Evolutionary conservation across 176 grass and related monocot genomes (phyloP).

Genomic region (Carex myosuroides): DNA sequence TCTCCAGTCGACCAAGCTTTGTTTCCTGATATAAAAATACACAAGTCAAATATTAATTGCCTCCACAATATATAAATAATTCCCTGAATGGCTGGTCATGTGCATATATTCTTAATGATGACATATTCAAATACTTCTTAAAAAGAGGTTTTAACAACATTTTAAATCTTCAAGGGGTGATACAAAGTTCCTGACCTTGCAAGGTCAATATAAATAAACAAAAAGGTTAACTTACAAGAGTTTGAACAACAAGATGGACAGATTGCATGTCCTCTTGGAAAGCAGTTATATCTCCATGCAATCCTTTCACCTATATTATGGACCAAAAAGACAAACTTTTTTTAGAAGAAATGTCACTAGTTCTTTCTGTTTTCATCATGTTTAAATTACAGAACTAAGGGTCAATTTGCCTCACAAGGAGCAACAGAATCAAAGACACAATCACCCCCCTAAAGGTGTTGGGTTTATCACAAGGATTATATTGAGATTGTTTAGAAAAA

Average conservation of each 20-base stretch:
- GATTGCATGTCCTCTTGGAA: constrained; percentile 74
- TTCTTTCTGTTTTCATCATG: not conserved
- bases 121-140: not conserved
- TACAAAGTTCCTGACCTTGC: not conserved
- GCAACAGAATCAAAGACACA: not conserved
- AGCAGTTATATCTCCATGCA: constrained; percentile 63
- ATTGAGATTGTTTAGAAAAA: not conserved
- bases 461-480: not conserved
- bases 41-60: constrained; percentile 29
- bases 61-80: constrained; percentile 7
- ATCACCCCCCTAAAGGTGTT: not conserved
- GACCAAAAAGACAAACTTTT: not conserved
- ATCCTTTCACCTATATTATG: constrained; percentile 41
- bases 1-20: constrained; percentile 63
- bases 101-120: not conserved
- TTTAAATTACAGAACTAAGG: not conserved
- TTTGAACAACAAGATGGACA: constrained; percentile 82
- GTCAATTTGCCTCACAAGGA: not conserved
- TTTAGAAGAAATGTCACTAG: not conserved
- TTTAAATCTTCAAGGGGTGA: not conserved
- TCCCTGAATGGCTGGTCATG: not conserved
- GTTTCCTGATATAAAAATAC: constrained; percentile 60
- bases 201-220: not conserved
- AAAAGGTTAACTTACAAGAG: constrained; percentile 42
- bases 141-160: not conserved